These are phyloP conservation scores for Margaritispora aquatica DNA, from an alignment of 495 filamentous ascomycete species.

Conservation along the genomic window DNA sequence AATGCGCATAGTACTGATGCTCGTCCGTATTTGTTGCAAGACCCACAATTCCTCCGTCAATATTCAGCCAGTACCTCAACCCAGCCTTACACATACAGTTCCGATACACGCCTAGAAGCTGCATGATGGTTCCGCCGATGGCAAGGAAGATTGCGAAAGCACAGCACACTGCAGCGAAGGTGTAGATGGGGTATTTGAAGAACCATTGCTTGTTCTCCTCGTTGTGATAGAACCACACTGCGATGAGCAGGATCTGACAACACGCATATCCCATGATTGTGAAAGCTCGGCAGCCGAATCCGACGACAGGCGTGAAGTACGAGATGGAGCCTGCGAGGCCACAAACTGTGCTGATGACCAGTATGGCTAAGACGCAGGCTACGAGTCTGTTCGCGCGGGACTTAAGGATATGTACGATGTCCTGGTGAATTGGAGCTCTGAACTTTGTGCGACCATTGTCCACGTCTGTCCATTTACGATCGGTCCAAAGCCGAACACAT, in stretches of 20 bases:
- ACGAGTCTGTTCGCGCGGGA: not conserved
- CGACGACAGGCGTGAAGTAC: conserved; percentile 1
- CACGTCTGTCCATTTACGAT: not conserved
- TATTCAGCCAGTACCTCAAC: conserved; percentile 4
- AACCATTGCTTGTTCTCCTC: not conserved
- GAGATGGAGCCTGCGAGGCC: not conserved
- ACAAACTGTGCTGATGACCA: not conserved
- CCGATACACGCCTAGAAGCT: conserved; percentile 15
- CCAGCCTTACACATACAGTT: conserved; percentile 2
- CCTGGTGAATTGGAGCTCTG: not conserved
- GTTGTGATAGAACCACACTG: conserved; percentile 1
- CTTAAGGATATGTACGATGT: not conserved
- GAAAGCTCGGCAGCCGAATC: not conserved
- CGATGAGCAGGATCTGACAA: not conserved
- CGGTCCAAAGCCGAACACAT: conserved; percentile 8
- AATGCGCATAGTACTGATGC: not conserved
- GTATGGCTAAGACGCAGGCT: not conserved
- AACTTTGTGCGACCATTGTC: not conserved
- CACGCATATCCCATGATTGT: not conserved
- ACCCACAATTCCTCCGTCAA: not conserved
- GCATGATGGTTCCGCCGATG: conserved; percentile 20
- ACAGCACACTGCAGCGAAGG: not conserved
- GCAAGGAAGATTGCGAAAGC: conserved; percentile 3
- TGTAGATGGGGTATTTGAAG: not conserved
- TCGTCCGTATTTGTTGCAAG: not conserved